Evolutionary conservation across 495 filamentous ascomycete species (phyloP), one percentile per base, ranked within the genome.

Genomic region (Pseudotulostoma volvatum): DNA sequence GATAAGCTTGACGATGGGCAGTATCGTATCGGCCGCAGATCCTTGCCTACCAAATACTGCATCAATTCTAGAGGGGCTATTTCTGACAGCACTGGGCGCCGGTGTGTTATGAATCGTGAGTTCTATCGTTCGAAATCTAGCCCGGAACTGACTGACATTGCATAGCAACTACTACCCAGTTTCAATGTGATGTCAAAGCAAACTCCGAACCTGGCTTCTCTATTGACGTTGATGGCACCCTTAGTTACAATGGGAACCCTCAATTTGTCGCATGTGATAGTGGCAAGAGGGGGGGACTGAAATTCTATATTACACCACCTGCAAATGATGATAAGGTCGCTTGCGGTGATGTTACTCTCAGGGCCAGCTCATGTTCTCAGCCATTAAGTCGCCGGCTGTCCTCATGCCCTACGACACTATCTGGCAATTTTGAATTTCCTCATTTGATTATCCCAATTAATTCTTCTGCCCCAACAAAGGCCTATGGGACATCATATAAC

Each of bases 401-500:
- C 31, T 15, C 34, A 17, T 77, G 73, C 53, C 66, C 69, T 8
- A 58, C 70, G 1, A 60, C 64, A 19, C 58, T 76, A 9, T 56
- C 57, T 1, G 70, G 67, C 16, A 40, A 56, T 5, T 79, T 63
- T 41, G 60, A 79, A 46, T 75, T 59, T 50, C 79, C 80, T 9
- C 71, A 79, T 51, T 59, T 84, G 37, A 79, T 84, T 42, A 50
- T 84, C 18, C 73, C 74, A 1, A 56, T 83, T 32, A 64, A 77
- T 60, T 70, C 67, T 3, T 48, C 63, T n/a, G 44, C 58, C 23
- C 73, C 77, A 3, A 47, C 66, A 45, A 54, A 42, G 0, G 61
- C 76, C 2, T 48, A 53, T 11, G 76, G 74, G 7, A 75, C 68
- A 9, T 59, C 57, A 0, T 66, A 56, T 51, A 71, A 68, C 40